These are phyloP conservation scores for Penstemon newberryi DNA, from an alignment of 257 asterid genomes.

Conservation along the genomic window DNA sequence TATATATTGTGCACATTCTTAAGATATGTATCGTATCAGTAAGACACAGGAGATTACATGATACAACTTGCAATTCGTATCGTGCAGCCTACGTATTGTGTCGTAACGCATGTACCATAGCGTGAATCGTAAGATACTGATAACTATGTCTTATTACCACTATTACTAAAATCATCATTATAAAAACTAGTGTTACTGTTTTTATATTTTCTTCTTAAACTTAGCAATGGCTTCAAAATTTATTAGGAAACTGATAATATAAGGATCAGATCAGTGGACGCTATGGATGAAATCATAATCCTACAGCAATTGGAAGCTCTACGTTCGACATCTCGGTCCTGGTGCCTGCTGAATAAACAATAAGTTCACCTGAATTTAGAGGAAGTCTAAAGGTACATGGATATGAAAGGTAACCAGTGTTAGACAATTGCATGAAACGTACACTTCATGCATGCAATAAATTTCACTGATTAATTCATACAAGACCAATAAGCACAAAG, in stretches of 20 bases:
- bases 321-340: not conserved
- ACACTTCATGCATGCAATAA: not conserved
- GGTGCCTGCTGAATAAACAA: not conserved
- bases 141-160: not conserved
- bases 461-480: not conserved
- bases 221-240: not conserved
- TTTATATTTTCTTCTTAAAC: not conserved
- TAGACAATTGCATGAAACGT: conserved; percentile 4
- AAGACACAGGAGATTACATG: too few relatives aligned
- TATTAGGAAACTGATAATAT: not conserved
- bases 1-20: too few relatives aligned
- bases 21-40: too few relatives aligned
- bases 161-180: not conserved
- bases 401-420: not conserved
- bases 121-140: too few relatives aligned
- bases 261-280: not conserved
- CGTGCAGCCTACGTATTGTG: too few relatives aligned
- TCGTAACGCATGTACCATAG: too few relatives aligned
- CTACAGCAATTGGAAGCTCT: not conserved
- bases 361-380: not conserved
- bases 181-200: not conserved
- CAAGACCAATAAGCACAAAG: not conserved
- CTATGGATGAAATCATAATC: not conserved
- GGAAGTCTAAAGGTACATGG: not conserved
- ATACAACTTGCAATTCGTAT: too few relatives aligned